Base-by-base conservation (phyloP, 177 flowering plant genomes). In the Vitis hybrid region DNA sequence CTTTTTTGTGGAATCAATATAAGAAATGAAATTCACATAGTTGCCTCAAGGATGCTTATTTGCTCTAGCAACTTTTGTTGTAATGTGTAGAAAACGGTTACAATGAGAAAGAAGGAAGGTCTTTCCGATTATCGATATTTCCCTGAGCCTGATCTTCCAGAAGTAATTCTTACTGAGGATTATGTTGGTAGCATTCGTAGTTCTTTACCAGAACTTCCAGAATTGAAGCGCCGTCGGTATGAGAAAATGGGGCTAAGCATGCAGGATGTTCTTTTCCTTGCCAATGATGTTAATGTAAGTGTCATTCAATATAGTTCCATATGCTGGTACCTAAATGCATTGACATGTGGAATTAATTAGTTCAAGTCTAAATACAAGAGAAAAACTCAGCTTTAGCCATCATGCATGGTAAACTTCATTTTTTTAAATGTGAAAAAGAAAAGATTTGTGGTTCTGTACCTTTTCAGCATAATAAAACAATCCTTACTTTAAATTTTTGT, bases 71-170 rank as follows among this genome's bases (percentile, higher is more conserved):
- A 66, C 64, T 62, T 66, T 50, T 64, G 49, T 31, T 66, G 11
- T 68, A 31, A 56, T 72, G 55, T 63, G 68, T 74, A 91, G 98
- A 89, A 77, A 91, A 91, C 99, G 70, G 74, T 86, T 60, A 86
- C 97, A 62, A 95, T 95, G 99, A 88, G 97, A 82, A 95, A 86
- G 81, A 95, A 93, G 83, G 96, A 91, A 83, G 97, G 99, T 57
- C 96, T 92, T 73, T 74, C 99, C 33, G 98, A 95, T 81, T 95
- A 95, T 70, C 81, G 98, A 53, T 91, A 92, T 77, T 95, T 92
- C 72, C 99, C 98, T 16, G 97, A 93, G 76, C 99, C 97, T 59
- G 99, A 95, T 75, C 93, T 92, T 73, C 93, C 97, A 22, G 92
- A 84, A 78, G 98, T 92, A 31, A 71, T 81, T 66, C 86, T 95